These are phyloP conservation scores for Claviceps pazoutovae DNA, from an alignment of 2,329 filamentous ascomycete genomes.

Conservation along the genomic window DNA sequence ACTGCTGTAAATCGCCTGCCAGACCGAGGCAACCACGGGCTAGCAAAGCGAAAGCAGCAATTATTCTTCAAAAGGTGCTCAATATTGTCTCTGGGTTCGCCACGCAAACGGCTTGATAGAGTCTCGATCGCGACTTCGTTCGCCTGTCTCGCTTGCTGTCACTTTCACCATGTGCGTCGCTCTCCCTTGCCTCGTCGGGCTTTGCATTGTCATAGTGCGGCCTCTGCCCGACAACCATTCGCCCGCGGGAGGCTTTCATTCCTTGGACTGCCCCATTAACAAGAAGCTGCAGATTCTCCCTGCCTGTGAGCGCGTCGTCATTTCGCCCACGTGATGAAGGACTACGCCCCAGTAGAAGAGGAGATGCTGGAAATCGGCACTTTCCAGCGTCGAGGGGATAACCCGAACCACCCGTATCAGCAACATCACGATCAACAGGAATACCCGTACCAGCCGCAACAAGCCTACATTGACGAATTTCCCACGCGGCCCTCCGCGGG, in stretches of 20 bases:
- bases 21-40: not conserved
- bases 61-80: not conserved
- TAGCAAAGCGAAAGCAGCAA: not conserved
- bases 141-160: not conserved
- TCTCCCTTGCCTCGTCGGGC: not conserved
- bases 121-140: not conserved
- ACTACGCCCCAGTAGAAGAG: conserved; percentile 16
- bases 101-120: not conserved
- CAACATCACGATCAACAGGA: conserved; percentile 12
- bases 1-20: not conserved
- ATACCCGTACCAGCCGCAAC: conserved; percentile 14
- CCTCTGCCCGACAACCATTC: not conserved
- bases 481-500: not conserved
- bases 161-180: not conserved
- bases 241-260: not conserved
- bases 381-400: conserved; percentile 9
- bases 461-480: conserved; percentile 10
- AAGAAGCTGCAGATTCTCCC: not conserved
- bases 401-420: conserved; percentile 1
- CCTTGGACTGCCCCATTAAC: not conserved
- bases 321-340: conserved; percentile 14
- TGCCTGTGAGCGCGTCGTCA: not conserved
- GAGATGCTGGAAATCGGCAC: conserved; percentile 24
- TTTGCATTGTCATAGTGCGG: not conserved
- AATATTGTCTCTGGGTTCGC: not conserved